These are phyloP conservation scores for Pyrenula aspistea DNA, from an alignment of 495 filamentous ascomycete genomes.

Conservation along the genomic window DNA sequence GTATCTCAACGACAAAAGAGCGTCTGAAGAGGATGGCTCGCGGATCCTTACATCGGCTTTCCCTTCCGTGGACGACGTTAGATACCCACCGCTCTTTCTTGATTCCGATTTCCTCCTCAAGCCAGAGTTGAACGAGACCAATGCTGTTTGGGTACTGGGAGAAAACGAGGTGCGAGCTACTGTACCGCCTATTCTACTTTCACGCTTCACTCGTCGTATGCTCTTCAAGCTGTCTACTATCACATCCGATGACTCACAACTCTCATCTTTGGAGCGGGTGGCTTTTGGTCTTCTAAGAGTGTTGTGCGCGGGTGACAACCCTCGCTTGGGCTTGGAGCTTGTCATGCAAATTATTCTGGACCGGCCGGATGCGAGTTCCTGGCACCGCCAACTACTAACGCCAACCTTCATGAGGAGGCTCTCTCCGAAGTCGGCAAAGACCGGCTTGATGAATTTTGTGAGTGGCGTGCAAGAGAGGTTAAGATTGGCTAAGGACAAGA, in stretches of 20 bases:
- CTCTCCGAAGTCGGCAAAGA: slow-evolving; percentile 11
- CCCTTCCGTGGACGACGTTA: neutral
- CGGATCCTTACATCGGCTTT: neutral
- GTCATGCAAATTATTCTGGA: slow-evolving; percentile 19
- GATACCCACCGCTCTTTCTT: slow-evolving; percentile 6
- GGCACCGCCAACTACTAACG: slow-evolving; percentile 21
- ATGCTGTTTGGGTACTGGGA: slow-evolving; percentile 1
- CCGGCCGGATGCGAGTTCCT: slow-evolving; percentile 21
- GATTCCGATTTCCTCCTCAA: slow-evolving; percentile 4
- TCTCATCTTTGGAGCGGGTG: slow-evolving; percentile 5
- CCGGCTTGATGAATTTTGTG: slow-evolving; percentile 16
- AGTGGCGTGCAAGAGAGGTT: slow-evolving; percentile 18
- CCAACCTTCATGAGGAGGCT: slow-evolving; percentile 13
- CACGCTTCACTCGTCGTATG: neutral
- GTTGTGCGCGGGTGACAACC: slow-evolving; percentile 14
- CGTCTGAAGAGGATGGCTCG: neutral
- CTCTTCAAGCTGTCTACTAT: neutral
- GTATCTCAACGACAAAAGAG: neutral
- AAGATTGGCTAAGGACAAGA: slow-evolving; percentile 11
- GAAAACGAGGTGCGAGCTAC: neutral
- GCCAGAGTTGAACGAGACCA: slow-evolving; percentile 3
- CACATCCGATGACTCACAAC: neutral
- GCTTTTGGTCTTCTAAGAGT: slow-evolving; percentile 11
- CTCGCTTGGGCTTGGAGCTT: slow-evolving; percentile 12
- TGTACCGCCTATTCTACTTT: neutral